A percentile compares a stretch with the other conserved stretches of the same genome.
Conservation (phyloP, 2,329 filamentous ascomycete genomes). For the Tolypocladium album region DNA sequence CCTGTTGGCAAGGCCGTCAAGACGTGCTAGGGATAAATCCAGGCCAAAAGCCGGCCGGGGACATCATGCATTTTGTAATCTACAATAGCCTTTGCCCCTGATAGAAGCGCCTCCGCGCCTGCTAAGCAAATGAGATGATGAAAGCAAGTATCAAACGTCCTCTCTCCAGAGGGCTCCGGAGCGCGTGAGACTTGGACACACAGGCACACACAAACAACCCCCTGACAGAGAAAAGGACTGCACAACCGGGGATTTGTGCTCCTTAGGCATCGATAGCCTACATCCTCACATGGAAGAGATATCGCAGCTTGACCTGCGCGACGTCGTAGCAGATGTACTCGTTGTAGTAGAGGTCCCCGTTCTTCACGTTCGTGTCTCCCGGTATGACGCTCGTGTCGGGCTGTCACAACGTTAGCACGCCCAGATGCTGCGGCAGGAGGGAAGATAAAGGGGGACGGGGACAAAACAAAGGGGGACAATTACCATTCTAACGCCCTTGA, state of each 20-base stretch:
- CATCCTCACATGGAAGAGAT: conserved; percentile 48
- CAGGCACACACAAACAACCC: not conserved
- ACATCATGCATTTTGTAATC: not conserved
- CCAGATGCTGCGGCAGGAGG: conserved; percentile 1
- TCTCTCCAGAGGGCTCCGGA: not conserved
- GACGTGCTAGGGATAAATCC: not conserved
- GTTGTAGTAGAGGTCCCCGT: conserved; percentile 51
- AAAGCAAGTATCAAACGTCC: not conserved
- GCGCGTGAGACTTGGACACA: not conserved
- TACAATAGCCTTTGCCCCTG: not conserved
- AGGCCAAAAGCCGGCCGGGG: not conserved
- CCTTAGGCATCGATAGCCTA: not conserved
- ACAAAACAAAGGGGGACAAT: conserved; percentile 14
- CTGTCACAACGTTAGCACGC: conserved; percentile 17
- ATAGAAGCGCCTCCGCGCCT: not conserved
- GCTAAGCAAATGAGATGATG: not conserved
- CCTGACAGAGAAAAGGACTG: not conserved
- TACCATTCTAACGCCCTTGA: conserved; percentile 63
- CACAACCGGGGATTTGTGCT: not conserved
- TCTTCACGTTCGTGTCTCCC: conserved; percentile 32
- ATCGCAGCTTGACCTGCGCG: conserved; percentile 58
- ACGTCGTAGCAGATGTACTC: conserved; percentile 66
- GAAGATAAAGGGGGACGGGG: not conserved
- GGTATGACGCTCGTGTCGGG: conserved; percentile 38
- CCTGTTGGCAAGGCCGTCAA: not conserved